These are phyloP conservation scores for Larix kaempferi DNA, from an alignment of 75 land plant species.

Conservation along the genomic window DNA sequence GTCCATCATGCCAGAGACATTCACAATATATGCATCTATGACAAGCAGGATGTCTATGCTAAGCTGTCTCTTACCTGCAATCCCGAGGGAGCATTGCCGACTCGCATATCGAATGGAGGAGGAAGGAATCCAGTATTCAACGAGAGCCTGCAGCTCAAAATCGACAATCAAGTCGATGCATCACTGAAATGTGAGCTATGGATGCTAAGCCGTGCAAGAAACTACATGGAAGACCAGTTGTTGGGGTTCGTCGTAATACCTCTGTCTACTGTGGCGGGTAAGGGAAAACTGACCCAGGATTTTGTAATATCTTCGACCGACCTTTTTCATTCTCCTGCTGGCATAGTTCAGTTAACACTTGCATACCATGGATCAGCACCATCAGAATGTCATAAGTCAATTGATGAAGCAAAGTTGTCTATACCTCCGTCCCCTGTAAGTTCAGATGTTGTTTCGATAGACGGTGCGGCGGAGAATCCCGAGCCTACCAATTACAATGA, in stretches of 20 bases:
- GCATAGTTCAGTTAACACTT: conserved; percentile 60
- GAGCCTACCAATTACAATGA: conserved; percentile 22
- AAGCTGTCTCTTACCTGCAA: conserved; percentile 58
- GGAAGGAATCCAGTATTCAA: conserved; percentile 80
- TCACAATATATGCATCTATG: conserved; percentile 89
- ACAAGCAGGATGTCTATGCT: conserved; percentile 88
- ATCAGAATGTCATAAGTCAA: conserved; percentile 22
- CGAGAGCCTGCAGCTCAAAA: conserved; percentile 47
- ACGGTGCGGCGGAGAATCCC: conserved; percentile 13
- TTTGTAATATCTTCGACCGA: conserved; percentile 77
- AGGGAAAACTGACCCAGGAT: conserved; percentile 45
- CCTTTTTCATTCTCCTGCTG: conserved; percentile 79
- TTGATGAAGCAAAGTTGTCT: conserved; percentile 8
- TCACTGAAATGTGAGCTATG: conserved; percentile 78
- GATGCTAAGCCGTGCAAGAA: conserved; percentile 77
- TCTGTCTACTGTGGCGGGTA: conserved; percentile 29
- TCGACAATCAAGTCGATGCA: conserved; percentile 35
- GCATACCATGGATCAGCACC: conserved; percentile 49
- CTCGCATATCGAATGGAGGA: conserved; percentile 57
- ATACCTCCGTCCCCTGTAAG: conserved; percentile 9
- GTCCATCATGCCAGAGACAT: conserved; percentile 70
- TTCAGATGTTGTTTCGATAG: background rate
- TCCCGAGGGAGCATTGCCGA: conserved; percentile 42
- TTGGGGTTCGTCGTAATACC: conserved; percentile 73
- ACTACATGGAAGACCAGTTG: conserved; percentile 77